Evolutionary conservation across 2,329 filamentous ascomycete genomes (phyloP), one percentile per base, ranked within the genome.

Genomic region (Cercospora zeina): DNA sequence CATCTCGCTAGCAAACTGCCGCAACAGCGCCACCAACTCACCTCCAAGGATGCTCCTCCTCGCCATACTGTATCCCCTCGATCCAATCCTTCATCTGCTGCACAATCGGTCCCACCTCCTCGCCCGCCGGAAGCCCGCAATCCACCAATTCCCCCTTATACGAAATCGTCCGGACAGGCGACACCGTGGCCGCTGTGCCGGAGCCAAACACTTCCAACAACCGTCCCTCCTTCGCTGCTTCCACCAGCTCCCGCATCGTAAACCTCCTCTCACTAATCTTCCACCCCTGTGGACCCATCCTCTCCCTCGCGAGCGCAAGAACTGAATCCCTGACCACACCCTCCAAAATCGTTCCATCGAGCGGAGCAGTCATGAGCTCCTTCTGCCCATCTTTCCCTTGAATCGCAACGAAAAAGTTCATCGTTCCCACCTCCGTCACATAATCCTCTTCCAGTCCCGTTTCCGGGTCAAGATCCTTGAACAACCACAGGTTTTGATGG

Each of bases 401-500:
- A 70, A 97, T 79, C 45, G 89, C 93, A 33, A 89, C 88, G 73
- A 97, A 99, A 76, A 99, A 87, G 80, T 99, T 99, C 95, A 99
- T 99, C 62, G 95, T 97, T 72, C 95, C 95, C 61, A 97, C 95
- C 79, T 99, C 95, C 51, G 95, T 99, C 62, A 97, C 88, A 73
- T 89, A 96, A 77, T 97, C 91, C 77, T 97, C 91, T 54, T 70
- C 66, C 51, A 69, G 63, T 10, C 74, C 74, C 4, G 69, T 71
- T 50, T 66, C 67, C 7, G 68, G 66, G 55, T 73, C 72, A 5
- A 70, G 54, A 73, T 96, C 88, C 47, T 93, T 93, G 74, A 97
- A 99, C 33, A 99, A 81, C 95, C 95, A 99, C 58, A 99, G 83
- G 79, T 97, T 99, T 82, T 99, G 95, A 80, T 97, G 93, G 84